phyloP scores from a whole-genome alignment of 1,284 basidiomycete species.

The Phylloporus sp. region DNA sequence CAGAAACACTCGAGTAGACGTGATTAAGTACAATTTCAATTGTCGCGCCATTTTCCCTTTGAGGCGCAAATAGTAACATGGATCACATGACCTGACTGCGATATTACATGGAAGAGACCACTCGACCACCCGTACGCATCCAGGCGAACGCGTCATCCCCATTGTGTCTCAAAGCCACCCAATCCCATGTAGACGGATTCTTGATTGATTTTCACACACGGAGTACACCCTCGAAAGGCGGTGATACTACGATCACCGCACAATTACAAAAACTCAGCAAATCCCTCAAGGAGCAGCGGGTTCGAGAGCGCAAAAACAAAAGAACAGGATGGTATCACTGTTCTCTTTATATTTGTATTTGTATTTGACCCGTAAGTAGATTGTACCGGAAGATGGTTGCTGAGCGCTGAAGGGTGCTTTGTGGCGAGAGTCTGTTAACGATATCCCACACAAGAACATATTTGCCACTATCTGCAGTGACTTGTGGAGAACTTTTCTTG shows the following conservation, averaged over 20 bases:
- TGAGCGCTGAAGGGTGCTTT: too few species aligned
- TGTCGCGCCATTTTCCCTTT: conserved; percentile 22
- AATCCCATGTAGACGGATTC: conserved; percentile 48
- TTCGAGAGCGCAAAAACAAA: conserved; percentile 27
- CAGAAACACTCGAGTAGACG: background rate
- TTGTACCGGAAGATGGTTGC: too few species aligned
- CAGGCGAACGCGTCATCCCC: conserved; percentile 39
- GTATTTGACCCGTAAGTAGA: conserved; percentile 9
- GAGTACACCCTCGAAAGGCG: conserved; percentile 46
- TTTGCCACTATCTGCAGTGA: too few species aligned
- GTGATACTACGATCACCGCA: conserved; percentile 54
- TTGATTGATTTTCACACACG: conserved; percentile 50
- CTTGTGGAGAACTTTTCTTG: too few species aligned
- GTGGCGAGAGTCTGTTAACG: too few species aligned
- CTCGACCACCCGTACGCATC: conserved; percentile 53
- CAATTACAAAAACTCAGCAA: conserved; percentile 57
- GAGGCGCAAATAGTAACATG: background rate
- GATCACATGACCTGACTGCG: too few species aligned
- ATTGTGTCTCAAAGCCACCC: conserved; percentile 44
- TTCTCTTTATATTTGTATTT: background rate
- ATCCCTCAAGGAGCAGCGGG: conserved; percentile 47
- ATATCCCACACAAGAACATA: too few species aligned
- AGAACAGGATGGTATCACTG: conserved; percentile 6
- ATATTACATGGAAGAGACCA: conserved; percentile 51
- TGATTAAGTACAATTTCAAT: background rate